Evolutionary conservation across 768 basidiomycete species (phyloP).

Genomic region (Cyclocybe cylindracea): DNA sequence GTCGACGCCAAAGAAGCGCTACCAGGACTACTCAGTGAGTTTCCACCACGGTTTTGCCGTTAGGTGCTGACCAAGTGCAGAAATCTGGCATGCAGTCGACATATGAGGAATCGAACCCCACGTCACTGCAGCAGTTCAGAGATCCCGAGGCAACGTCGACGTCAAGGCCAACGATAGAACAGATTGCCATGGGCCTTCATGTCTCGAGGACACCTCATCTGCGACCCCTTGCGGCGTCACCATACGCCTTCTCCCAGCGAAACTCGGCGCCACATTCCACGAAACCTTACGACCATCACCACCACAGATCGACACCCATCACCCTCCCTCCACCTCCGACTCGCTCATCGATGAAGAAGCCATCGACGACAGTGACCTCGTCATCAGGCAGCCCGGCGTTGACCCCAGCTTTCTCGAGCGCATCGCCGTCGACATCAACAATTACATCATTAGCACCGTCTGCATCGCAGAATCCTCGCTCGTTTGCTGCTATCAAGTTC

Average conservation of each 20-base stretch:
- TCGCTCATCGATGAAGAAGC: constrained; percentile 68
- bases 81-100: constrained; percentile 31
- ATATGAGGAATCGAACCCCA: constrained; percentile 20
- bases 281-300: constrained; percentile 21
- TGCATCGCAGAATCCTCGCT: constrained; percentile 26
- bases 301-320: constrained; percentile 27
- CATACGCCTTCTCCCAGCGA: constrained; percentile 32
- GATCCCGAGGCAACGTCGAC: constrained; percentile 32
- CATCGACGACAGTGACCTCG: constrained; percentile 36
- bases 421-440: constrained; percentile 52
- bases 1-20: constrained; percentile 21
- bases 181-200: constrained; percentile 82
- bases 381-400: constrained; percentile 36
- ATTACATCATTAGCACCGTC: constrained; percentile 42
- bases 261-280: constrained; percentile 25
- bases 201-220: constrained; percentile 76
- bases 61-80: constrained; percentile 7
- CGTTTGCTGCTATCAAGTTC: constrained; percentile 38
- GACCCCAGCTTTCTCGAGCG: constrained; percentile 34
- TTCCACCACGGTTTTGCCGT: neutral
- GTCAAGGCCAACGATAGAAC: constrained; percentile 64
- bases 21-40: constrained; percentile 24
- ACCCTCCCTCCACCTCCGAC: constrained; percentile 54
- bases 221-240: constrained; percentile 38
- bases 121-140: constrained; percentile 24